Evolutionary conservation across 1,284 basidiomycete genomes (phyloP).

Genomic region (Agaricales sp.): DNA sequence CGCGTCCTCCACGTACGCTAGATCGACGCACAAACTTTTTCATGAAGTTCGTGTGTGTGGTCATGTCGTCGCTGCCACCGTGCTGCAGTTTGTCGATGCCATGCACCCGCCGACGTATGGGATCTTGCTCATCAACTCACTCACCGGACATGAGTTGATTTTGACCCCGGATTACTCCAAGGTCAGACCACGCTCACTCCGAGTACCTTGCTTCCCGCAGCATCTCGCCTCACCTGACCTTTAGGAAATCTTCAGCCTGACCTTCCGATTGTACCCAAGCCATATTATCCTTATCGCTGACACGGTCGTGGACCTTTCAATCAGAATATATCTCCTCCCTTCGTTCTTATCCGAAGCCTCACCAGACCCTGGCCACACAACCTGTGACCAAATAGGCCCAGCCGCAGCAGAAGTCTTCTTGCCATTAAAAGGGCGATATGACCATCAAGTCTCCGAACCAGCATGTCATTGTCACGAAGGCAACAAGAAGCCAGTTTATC

Average conservation of each 20-base stretch:
- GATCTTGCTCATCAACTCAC: constrained; percentile 25
- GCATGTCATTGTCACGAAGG: not conserved
- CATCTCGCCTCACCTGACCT: constrained; percentile 3
- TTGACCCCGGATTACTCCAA: constrained; percentile 20
- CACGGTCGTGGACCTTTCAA: not conserved
- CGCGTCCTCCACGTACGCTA: constrained; percentile 4
- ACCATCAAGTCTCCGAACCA: not conserved
- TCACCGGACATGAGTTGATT: constrained; percentile 19
- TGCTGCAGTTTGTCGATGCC: constrained; percentile 22
- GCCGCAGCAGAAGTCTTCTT: not conserved
- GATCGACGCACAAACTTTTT: constrained; percentile 13
- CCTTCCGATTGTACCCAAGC: not conserved
- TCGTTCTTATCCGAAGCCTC: not conserved
- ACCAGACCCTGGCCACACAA: not conserved
- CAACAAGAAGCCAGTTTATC: not conserved
- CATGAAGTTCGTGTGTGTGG: constrained; percentile 19
- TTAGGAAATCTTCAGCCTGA: constrained; percentile 5
- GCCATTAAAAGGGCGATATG: not conserved
- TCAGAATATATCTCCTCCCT: not conserved
- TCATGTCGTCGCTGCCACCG: constrained; percentile 21
- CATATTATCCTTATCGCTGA: not conserved
- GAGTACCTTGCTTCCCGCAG: no score
- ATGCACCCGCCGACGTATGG: constrained; percentile 21
- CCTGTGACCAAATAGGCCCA: not conserved
- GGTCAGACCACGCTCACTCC: constrained; percentile 15